Base-by-base conservation (phyloP, 345 rosid species). In the Eucalyptus polyanthemos region DNA sequence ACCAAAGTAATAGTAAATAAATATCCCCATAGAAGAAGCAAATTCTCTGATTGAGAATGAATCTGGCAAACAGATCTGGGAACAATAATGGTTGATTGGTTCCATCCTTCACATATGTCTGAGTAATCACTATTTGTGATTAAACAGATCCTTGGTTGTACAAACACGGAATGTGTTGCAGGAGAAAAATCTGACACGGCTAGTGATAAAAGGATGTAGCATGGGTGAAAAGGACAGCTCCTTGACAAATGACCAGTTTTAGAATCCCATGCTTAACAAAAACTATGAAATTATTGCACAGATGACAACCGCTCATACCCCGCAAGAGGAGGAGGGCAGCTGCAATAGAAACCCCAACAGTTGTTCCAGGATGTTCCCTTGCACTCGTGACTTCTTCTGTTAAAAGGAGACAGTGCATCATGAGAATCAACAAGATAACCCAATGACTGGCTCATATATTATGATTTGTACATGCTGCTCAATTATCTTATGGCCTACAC, bases 321-420 rank as follows among this genome's bases (percentile, higher is more conserved):
- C 94, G 96, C 93, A 98, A 90, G 86, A 97, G 96, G 88, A 96
- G 87, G 87, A 97, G 91, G 80, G 91, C 94, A 91, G 98, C 93
- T n/a, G 97, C 89, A 34, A 94, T 86, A 90, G 96, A 92, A 92
- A 95, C 45, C 72, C 98, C 99, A 89, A 93, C 56, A 91, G 95
- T 91, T 87, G 96, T 94, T 86, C 93, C 95, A 13, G 99, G 99
- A 89, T 93, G 92, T 86, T 97, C 98, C 91, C 93, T 95, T 31
- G 95, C 96, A 19, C 60, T 90, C 89, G 22, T 89, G 93, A 98
- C 67, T 90, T 93, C 97, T 53, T 94, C 99, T 97, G 93, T 90
- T 19, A 72, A 72, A 72, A 72, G 25, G 44, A 72, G 45, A 19
- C 27, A 3, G 81, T 37, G 44, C 45, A 34, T 72, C 81, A 37